Conservation (phyloP, 1,284 basidiomycete species). For the Cryptococcus sp. region DNA sequence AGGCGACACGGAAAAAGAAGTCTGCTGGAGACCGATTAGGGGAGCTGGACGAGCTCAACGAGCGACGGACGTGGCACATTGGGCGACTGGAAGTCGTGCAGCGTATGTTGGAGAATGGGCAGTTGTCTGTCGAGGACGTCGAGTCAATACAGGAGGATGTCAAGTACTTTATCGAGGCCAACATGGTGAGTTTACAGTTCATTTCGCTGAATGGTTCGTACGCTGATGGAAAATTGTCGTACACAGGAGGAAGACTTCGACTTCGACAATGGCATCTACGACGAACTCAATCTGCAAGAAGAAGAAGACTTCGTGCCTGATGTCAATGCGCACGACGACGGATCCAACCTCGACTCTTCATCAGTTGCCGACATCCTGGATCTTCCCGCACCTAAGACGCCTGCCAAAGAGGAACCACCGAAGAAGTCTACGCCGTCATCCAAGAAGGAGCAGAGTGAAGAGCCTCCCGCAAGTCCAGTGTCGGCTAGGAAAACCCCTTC, state of each 20-base stretch:
- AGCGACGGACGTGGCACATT: slow-evolving; percentile 94
- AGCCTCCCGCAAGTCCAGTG: slow-evolving; percentile 42
- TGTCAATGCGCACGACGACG: slow-evolving; percentile 65
- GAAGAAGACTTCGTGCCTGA: slow-evolving; percentile 82
- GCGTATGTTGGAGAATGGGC: slow-evolving; percentile 91
- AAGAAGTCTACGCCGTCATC: slow-evolving; percentile 36
- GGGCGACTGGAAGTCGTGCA: slow-evolving; percentile 89
- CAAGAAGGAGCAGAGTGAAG: slow-evolving; percentile 17
- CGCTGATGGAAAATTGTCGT: background rate
- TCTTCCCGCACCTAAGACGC: slow-evolving; percentile 33
- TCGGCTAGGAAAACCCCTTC: slow-evolving; percentile 36
- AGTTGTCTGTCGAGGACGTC: slow-evolving; percentile 79
- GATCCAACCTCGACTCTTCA: slow-evolving; percentile 56
- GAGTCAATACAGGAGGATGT: slow-evolving; percentile 89
- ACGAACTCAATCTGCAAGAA: slow-evolving; percentile 96
- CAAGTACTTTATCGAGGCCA: slow-evolving; percentile 93
- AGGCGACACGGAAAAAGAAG: slow-evolving; percentile 64
- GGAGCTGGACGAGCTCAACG: slow-evolving; percentile 86
- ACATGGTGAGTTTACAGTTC: slow-evolving; percentile 71
- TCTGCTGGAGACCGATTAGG: slow-evolving; percentile 72
- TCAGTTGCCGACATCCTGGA: slow-evolving; percentile 52
- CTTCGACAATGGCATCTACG: slow-evolving; percentile 96
- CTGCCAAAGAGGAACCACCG: slow-evolving; percentile 41
- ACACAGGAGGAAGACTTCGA: slow-evolving; percentile 93
- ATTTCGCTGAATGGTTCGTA: too few relatives aligned